These are phyloP conservation scores for Porphyridium purpureum DNA, from an alignment of 23 red algal species.

Conservation along the genomic window DNA sequence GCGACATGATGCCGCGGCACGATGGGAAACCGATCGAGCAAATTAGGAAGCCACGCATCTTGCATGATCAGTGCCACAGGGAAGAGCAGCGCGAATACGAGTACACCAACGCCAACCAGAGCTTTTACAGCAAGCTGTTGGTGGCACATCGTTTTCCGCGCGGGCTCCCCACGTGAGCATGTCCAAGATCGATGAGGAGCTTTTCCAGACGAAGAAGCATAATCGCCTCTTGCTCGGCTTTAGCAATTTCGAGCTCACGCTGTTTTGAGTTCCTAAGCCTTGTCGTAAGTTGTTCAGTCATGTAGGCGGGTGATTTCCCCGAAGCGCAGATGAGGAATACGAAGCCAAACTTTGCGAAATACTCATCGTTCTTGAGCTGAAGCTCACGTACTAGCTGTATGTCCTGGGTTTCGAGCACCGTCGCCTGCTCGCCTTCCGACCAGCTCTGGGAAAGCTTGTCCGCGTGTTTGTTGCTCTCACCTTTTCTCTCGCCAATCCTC, in stretches of 20 bases:
- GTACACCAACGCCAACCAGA: too few species aligned
- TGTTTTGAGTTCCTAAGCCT: background rate
- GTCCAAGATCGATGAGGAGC: background rate
- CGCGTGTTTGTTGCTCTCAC: background rate
- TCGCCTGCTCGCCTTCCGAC: background rate
- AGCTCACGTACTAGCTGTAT: background rate
- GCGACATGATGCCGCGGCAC: too few species aligned
- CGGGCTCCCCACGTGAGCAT: too few species aligned
- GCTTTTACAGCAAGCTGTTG: too few species aligned
- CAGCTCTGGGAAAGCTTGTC: background rate
- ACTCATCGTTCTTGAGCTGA: conserved; percentile 1
- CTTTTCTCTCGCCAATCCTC: background rate
- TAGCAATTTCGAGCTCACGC: conserved; percentile 2
- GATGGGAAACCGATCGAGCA: too few species aligned
- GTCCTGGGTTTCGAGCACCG: background rate
- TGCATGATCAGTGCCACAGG: too few species aligned
- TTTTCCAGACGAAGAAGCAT: conserved; percentile 2
- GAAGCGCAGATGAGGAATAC: conserved; percentile 12
- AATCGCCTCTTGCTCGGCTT: conserved; percentile 2
- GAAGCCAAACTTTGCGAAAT: conserved; percentile 13
- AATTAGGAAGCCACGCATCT: too few species aligned
- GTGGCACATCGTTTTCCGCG: too few species aligned
- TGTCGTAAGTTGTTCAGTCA: background rate
- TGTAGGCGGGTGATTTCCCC: conserved; percentile 3
- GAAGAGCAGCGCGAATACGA: too few species aligned